These are phyloP conservation scores for Hyaloscypha variabilis DNA, from an alignment of 495 filamentous ascomycete species.

Conservation along the genomic window DNA sequence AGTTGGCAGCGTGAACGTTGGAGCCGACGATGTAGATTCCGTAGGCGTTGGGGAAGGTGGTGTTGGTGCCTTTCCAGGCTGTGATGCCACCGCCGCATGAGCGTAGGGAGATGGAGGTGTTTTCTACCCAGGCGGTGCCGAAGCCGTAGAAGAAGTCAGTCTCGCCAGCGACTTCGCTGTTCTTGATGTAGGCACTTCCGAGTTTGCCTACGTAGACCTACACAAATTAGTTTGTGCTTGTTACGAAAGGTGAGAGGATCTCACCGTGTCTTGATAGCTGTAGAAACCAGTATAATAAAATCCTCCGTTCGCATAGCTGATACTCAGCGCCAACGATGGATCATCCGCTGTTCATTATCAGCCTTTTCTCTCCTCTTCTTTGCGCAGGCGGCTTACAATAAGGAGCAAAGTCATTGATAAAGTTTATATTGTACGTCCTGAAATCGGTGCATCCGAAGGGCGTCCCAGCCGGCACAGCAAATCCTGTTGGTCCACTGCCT, in stretches of 20 bases:
- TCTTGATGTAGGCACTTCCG: conserved; percentile 60
- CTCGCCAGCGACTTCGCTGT: conserved; percentile 55
- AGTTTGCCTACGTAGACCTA: conserved; percentile 63
- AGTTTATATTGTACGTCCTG: conserved; percentile 61
- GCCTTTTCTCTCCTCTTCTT: neutral
- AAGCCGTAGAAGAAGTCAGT: conserved; percentile 62
- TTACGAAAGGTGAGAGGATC: conserved; percentile 16
- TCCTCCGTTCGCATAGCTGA: conserved; percentile 58
- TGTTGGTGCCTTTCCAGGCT: conserved; percentile 68
- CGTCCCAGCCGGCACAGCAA: conserved; percentile 55
- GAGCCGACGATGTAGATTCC: conserved; percentile 61
- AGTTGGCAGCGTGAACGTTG: conserved; percentile 50
- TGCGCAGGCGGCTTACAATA: conserved; percentile 40
- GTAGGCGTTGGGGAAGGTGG: conserved; percentile 62
- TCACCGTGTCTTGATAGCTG: conserved; percentile 60
- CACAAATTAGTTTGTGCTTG: conserved; percentile 6
- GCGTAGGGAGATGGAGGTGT: conserved; percentile 47
- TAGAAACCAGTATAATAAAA: conserved; percentile 62
- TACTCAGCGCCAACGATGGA: conserved; percentile 56
- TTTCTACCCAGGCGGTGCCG: conserved; percentile 52
- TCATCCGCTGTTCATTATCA: conserved; percentile 32
- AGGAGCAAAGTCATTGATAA: conserved; percentile 56
- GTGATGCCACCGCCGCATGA: conserved; percentile 63
- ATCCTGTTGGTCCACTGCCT: conserved; percentile 57
- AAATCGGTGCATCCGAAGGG: conserved; percentile 61